These are phyloP conservation scores for Fraxinus pennsylvanica DNA, from an alignment of 257 asterid genomes.

Conservation along the genomic window DNA sequence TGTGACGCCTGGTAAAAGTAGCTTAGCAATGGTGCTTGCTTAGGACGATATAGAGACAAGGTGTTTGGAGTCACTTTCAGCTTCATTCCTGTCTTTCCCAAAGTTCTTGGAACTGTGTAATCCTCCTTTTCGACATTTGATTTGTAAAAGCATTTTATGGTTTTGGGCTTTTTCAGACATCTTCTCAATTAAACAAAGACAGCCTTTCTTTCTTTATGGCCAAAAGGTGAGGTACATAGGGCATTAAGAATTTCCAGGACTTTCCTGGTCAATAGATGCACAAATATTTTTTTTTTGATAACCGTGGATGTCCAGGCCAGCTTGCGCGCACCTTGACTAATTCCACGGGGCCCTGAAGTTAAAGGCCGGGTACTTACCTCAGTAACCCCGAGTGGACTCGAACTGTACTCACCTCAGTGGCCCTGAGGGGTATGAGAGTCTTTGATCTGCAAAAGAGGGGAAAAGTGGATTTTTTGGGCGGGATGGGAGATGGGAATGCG, in stretches of 20 bases:
- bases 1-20: background rate
- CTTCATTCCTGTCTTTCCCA: background rate
- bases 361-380: no score
- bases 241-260: background rate
- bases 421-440: no score
- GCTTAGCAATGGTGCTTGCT: background rate
- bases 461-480: background rate
- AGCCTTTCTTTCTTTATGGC: background rate
- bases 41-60: background rate
- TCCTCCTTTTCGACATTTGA: background rate
- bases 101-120: conserved; percentile 2
- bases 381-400: no score
- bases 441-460: background rate
- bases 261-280: background rate
- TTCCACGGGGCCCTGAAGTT: no score
- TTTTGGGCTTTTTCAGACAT: background rate
- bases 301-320: no score
- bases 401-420: no score
- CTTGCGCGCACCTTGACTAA: no score
- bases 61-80: background rate
- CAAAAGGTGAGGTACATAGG: background rate
- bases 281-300: no score
- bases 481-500: background rate
- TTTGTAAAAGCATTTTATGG: background rate
- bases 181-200: background rate